Conservation (phyloP, 257 asterid genomes). For the Rhazya stricta region DNA sequence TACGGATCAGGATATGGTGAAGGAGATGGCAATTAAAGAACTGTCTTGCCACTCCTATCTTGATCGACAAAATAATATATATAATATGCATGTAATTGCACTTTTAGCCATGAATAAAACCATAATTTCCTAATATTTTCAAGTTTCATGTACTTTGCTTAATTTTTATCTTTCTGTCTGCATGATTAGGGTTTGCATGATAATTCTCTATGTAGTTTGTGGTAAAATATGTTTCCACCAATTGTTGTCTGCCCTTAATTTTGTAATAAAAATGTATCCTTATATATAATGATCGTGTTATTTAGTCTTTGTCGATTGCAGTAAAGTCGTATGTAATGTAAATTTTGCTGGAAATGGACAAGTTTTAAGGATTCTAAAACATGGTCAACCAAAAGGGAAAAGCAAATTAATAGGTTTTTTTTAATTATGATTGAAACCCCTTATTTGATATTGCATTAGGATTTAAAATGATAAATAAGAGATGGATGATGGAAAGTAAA, state of each 20-base stretch:
- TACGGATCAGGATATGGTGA: conserved; percentile 47
- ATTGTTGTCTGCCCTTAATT: background rate
- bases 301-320: background rate
- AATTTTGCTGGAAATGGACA: background rate
- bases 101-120: conserved; percentile 9
- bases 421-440: too few species aligned
- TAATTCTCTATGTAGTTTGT: background rate
- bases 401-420: too few species aligned
- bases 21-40: conserved; percentile 42
- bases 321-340: background rate
- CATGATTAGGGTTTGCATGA: background rate
- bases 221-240: background rate
- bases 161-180: background rate
- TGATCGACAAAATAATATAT: background rate
- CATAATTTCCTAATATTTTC: background rate
- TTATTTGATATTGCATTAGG: too few species aligned
- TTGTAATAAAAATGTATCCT: background rate
- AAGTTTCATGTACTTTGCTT: background rate
- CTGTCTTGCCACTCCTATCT: too few species aligned
- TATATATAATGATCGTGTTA: background rate
- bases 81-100: background rate
- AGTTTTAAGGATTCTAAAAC: too few species aligned
- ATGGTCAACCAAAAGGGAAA: too few species aligned
- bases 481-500: too few species aligned
- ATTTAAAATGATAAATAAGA: too few species aligned